phyloP scores from a whole-genome alignment of 2,329 filamentous ascomycete genomes.

The Aspergillus clavatus region DNA sequence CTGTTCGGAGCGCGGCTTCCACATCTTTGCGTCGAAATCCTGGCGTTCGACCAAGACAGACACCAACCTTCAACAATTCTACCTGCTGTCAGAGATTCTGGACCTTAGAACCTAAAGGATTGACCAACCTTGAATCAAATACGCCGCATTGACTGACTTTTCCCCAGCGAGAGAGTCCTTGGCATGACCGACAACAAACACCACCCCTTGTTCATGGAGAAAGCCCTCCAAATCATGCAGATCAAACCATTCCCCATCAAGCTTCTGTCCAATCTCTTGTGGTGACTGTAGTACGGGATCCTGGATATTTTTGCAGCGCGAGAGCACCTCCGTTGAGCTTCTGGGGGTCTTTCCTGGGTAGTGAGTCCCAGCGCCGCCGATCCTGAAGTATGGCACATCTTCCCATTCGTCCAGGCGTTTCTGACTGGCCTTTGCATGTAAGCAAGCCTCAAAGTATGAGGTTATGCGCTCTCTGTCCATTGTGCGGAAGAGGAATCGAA shows the following conservation, averaged over 20 bases:
- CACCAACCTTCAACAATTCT: slow-evolving; percentile 17
- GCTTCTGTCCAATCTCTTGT: slow-evolving; percentile 8
- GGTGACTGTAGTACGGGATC: slow-evolving; percentile 13
- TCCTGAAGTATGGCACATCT: slow-evolving; percentile 1
- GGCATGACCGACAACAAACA: slow-evolving; percentile 8
- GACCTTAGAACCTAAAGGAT: not conserved
- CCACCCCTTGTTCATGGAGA: slow-evolving; percentile 15
- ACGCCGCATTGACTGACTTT: slow-evolving; percentile 8
- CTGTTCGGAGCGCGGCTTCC: slow-evolving; percentile 13
- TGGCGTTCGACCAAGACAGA: slow-evolving; percentile 24
- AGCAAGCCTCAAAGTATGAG: not conserved
- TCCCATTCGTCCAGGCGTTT: not conserved
- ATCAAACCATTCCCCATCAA: slow-evolving; percentile 24
- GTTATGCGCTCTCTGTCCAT: not conserved
- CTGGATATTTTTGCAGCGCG: slow-evolving; percentile 10
- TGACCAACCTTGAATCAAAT: slow-evolving; percentile 16
- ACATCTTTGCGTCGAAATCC: slow-evolving; percentile 21
- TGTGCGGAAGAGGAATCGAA: slow-evolving; percentile 14
- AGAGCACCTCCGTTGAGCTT: slow-evolving; percentile 3
- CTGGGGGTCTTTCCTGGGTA: slow-evolving; percentile 11
- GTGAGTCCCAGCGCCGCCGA: slow-evolving; percentile 16
- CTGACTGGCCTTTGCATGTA: not conserved
- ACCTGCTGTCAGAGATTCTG: slow-evolving; percentile 5
- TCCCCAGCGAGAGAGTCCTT: not conserved
- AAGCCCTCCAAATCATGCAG: slow-evolving; percentile 21